These are phyloP conservation scores for Chlamydomonas applanata DNA, from an alignment of 139 green algal species.

Conservation along the genomic window DNA sequence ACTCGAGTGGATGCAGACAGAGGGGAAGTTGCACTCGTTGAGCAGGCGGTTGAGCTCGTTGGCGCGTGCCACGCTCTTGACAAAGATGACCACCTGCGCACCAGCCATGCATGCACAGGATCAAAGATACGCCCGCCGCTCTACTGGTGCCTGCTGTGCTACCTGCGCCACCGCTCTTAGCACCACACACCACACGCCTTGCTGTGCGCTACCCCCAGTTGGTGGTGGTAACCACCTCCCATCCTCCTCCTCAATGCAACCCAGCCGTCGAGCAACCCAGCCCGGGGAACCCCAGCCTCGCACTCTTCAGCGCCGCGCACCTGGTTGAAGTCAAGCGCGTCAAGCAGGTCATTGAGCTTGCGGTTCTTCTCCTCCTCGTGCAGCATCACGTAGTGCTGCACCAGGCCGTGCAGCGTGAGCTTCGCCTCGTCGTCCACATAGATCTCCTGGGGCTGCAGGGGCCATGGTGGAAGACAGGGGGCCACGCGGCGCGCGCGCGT, in stretches of 20 bases:
- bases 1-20: slow-evolving; percentile 84
- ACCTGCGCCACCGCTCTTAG: no score
- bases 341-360: slow-evolving; percentile 98
- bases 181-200: no score
- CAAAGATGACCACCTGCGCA: slow-evolving; percentile 94
- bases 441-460: slow-evolving; percentile 58
- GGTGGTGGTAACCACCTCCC: no score
- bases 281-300: no score
- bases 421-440: slow-evolving; percentile 93
- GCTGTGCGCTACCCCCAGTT: no score
- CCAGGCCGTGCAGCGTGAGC: slow-evolving; percentile 98
- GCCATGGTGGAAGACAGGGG: not conserved
- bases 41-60: slow-evolving; percentile 92
- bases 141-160: not conserved
- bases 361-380: slow-evolving; percentile 98
- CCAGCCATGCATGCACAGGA: not conserved
- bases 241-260: no score
- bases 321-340: slow-evolving; percentile 99
- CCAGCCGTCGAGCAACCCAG: no score
- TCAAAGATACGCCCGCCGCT: not conserved
- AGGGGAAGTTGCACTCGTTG: slow-evolving; percentile 98
- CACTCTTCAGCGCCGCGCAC: no score
- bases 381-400: slow-evolving; percentile 99
- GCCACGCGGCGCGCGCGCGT: not conserved
- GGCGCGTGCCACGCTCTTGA: slow-evolving; percentile 81